A percentile compares a stretch with the other conserved stretches of the same genome.
Conservation (phyloP, 257 asterid genomes). For the Ehretia macrophylla region DNA sequence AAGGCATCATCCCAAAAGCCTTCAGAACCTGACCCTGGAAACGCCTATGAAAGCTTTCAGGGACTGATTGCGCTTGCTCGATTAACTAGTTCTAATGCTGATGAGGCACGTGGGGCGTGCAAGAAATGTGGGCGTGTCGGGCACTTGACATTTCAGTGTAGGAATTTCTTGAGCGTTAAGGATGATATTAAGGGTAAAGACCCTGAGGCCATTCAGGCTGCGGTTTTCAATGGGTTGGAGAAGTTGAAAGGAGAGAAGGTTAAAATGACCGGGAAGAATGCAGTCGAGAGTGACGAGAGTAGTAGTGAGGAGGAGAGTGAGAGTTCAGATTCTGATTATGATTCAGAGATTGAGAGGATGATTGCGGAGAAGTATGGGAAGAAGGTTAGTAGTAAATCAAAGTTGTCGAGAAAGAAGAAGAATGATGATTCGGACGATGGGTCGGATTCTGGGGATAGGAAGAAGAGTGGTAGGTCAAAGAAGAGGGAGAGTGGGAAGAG, state of each 20-base stretch:
- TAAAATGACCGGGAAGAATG: constrained; percentile 17
- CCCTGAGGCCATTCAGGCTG: constrained; percentile 53
- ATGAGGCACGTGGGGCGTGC: constrained; percentile 89
- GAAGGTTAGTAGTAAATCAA: constrained; percentile 31
- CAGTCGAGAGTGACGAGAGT: constrained; percentile 40
- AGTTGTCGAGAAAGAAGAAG: constrained; percentile 28
- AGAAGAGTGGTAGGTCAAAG: constrained; percentile 58
- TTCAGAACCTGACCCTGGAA: constrained; percentile 67
- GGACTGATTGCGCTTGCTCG: constrained; percentile 90
- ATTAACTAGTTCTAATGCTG: constrained; percentile 80
- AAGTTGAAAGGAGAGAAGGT: constrained; percentile 49
- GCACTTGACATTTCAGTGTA: constrained; percentile 86
- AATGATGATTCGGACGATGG: constrained; percentile 35
- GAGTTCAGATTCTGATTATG: constrained; percentile 74
- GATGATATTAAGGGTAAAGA: constrained; percentile 55
- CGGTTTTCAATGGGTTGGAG: constrained; percentile 60
- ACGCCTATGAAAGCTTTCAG: constrained; percentile 84
- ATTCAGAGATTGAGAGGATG: constrained; percentile 78
- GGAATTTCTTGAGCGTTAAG: constrained; percentile 87
- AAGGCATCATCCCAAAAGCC: constrained; percentile 30
- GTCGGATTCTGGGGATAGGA: constrained; percentile 32
- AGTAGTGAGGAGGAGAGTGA: constrained; percentile 63
- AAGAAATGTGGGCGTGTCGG: constrained; percentile 93
- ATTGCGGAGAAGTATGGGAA: constrained; percentile 48
- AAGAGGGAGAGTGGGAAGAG: constrained; percentile 49